Conservation (phyloP, 148 eudicot genomes). For the Rhododendron simsii region DNA sequence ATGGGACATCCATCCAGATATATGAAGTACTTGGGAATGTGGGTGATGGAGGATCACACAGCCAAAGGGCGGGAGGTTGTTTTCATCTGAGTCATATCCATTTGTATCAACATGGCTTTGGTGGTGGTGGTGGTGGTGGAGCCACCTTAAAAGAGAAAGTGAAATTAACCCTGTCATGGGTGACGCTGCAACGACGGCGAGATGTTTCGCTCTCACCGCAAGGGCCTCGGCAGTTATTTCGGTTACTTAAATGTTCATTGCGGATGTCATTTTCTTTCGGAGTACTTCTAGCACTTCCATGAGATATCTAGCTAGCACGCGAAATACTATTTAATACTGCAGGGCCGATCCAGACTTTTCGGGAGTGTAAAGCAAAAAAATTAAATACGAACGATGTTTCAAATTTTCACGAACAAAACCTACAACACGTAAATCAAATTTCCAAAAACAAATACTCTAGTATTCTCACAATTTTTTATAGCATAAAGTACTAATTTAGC, state of each 20-base stretch:
- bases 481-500: too few relatives aligned
- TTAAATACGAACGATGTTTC: too few relatives aligned
- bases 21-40: neutral
- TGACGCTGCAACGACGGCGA: neutral
- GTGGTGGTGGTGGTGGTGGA: conserved; percentile 3
- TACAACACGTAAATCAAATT: neutral
- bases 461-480: neutral
- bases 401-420: neutral
- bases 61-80: neutral
- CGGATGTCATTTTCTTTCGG: neutral
- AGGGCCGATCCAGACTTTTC: too few relatives aligned
- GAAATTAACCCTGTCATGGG: neutral
- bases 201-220: neutral
- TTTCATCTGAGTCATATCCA: neutral
- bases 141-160: neutral
- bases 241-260: conserved; percentile 12
- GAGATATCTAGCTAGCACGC: neutral
- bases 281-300: neutral
- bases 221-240: conserved; percentile 20
- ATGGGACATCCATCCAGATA: conserved; percentile 4
- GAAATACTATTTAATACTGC: neutral
- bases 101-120: neutral
- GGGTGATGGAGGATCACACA: conserved; percentile 3
- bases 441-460: neutral
- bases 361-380: neutral